Evolutionary conservation across 306 rosid species (phyloP), one percentile per base, ranked within the genome.

Genomic region (Cyamopsis tetragonoloba): DNA sequence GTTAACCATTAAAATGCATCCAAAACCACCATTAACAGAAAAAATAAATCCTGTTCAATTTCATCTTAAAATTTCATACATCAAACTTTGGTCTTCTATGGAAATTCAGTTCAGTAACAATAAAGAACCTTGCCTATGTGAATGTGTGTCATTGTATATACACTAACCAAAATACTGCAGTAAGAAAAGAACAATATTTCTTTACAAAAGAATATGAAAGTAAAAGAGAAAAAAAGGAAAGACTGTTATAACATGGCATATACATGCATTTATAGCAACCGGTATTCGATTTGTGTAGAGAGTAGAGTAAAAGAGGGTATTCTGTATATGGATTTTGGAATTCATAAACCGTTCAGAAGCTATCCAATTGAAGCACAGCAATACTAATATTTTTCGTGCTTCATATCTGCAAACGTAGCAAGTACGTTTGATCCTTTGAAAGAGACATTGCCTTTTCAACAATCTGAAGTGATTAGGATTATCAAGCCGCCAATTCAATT

Each of bases 361-460:
- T 23, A 32, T 18, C 55, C 18, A 51, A 37, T 19, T 1, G 26
- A 22, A 54, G 27, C 17, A 14, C 3, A 27, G 15, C 57, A 56
- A 14, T 27, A 42, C 14, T 42, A 15, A 43, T 62, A 35, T 10
- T 68, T 46, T 47, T 24, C 13, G 39, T 17, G 31, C 53, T 74
- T 65, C 60, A 72, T 8, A 66, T 59, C 72, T 69, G 68, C 38
- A 83, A 66, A 70, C 79, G 51, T 57, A 91, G 91, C 81, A 91
- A 77, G 80, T 78, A 77, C 11, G 66, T 77, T 35, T 74, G 71
- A 27, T 72, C 79, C 57, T 78, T 55, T 22, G 63, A 18, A 49
- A 76, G 80, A 31, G 84, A 24, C 74, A 49, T 85, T 37, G 89
- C 87, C 67, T 10, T 42, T 57, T 80, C 86, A 32, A 91, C 83